These are phyloP conservation scores for Oenanthe sinensis DNA, from an alignment of 129 eudicot genomes.

Conservation along the genomic window DNA sequence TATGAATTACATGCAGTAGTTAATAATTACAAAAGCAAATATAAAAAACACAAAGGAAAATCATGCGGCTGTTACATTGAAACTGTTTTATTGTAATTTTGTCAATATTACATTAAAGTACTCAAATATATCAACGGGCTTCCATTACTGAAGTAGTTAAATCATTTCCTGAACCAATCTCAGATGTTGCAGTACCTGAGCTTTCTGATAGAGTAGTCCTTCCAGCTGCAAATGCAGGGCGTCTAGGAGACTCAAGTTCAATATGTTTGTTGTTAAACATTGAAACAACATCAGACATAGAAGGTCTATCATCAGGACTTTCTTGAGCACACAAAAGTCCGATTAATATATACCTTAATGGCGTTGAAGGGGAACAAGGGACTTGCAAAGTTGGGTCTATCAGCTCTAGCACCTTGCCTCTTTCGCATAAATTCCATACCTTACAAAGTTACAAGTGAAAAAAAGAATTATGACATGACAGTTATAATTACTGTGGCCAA, in stretches of 20 bases:
- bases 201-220: background rate
- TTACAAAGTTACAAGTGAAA: background rate
- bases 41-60: too few relatives aligned
- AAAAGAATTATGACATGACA: background rate
- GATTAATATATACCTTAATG: slow-evolving; percentile 1
- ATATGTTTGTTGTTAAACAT: slow-evolving; percentile 12
- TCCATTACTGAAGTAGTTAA: slow-evolving; percentile 13
- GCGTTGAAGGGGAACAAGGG: background rate
- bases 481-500: too few relatives aligned
- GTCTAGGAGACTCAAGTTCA: slow-evolving; percentile 2
- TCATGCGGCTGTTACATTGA: background rate
- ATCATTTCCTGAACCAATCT: slow-evolving; percentile 2
- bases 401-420: slow-evolving; percentile 11
- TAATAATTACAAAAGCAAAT: background rate
- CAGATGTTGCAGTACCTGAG: slow-evolving; percentile 3
- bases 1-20: background rate
- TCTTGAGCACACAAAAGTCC: slow-evolving; percentile 21
- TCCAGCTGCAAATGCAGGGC: slow-evolving; percentile 14
- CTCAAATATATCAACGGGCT: slow-evolving; percentile 4
- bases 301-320: slow-evolving; percentile 15
- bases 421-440: slow-evolving; percentile 19
- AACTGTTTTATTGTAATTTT: background rate
- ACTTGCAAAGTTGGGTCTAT: slow-evolving; percentile 9
- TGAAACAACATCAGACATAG: slow-evolving; percentile 6
- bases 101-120: background rate